Evolutionary conservation across 768 basidiomycete species (phyloP).

Genomic region (Termitomyces sp.): DNA sequence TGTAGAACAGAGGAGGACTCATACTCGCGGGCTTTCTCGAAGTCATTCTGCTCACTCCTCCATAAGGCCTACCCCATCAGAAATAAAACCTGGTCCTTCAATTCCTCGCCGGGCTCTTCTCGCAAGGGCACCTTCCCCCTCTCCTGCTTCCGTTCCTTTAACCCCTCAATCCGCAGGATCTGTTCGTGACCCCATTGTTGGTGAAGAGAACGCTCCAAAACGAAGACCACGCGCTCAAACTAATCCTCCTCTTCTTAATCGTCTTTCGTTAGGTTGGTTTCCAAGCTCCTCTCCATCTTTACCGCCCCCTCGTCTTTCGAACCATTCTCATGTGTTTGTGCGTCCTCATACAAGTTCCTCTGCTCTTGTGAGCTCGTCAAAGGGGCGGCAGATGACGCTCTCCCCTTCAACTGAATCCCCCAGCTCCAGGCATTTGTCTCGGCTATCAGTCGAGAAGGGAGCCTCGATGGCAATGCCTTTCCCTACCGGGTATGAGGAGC

Average conservation of each 20-base stretch:
- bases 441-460: conserved; percentile 40
- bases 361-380: not conserved
- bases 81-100: conserved; percentile 1
- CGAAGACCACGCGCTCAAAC: conserved; percentile 44
- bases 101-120: not conserved
- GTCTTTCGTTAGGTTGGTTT: conserved; percentile 66
- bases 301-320: conserved; percentile 18
- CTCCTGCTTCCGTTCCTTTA: not conserved
- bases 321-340: conserved; percentile 14
- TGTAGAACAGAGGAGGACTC: conserved; percentile 2
- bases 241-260: conserved; percentile 67
- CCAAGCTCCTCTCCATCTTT: conserved; percentile 39
- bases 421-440: conserved; percentile 35
- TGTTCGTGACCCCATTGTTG: not conserved
- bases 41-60: conserved; percentile 33
- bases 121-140: not conserved
- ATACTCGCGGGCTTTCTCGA: conserved; percentile 34
- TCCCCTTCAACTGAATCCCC: conserved; percentile 15
- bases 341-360: conserved; percentile 11
- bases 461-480: conserved; percentile 40
- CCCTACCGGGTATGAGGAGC: conserved; percentile 56
- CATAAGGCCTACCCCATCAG: conserved; percentile 6
- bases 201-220: conserved; percentile 15
- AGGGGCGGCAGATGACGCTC: not conserved
- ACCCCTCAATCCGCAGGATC: conserved; percentile 12